Percentiles rank a stretch among this genome's conserved stretches.
Conservation (phyloP, 768 basidiomycete genomes). For the Holtermannia corniformis region DNA sequence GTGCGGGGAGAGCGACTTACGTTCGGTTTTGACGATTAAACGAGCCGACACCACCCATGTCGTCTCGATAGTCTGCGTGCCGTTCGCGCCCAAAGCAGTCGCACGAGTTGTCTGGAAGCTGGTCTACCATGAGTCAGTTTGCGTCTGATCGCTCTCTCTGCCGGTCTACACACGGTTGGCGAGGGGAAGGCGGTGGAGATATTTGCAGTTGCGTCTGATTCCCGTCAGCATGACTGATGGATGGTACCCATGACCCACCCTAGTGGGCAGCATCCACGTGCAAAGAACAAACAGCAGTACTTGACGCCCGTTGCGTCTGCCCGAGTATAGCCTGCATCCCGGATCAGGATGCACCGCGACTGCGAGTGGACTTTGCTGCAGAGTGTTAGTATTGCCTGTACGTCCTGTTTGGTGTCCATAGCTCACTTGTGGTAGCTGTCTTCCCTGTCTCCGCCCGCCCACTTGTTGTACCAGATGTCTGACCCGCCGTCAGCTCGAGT, state of each 20-base stretch:
- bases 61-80: conserved; percentile 93
- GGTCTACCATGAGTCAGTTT: conserved; percentile 9
- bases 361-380: conserved; percentile 84
- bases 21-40: conserved; percentile 92
- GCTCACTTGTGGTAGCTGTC: conserved; percentile 93
- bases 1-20: conserved; percentile 4
- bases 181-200: conserved; percentile 79
- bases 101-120: conserved; percentile 80
- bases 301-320: conserved; percentile 87
- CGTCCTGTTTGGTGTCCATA: neutral
- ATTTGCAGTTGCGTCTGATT: conserved; percentile 71
- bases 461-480: conserved; percentile 97
- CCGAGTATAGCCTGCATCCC: conserved; percentile 84
- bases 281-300: conserved; percentile 90
- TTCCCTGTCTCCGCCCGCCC: conserved; percentile 98
- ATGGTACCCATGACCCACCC: conserved; percentile 45
- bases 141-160: neutral
- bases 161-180: conserved; percentile 45
- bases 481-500: neutral
- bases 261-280: conserved; percentile 94
- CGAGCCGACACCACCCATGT: conserved; percentile 98
- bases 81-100: conserved; percentile 97
- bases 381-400: neutral
- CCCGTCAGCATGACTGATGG: neutral
- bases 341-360: conserved; percentile 77